phyloP scores from a whole-genome alignment of 305 asterid species.

The Solanum chacoense region DNA sequence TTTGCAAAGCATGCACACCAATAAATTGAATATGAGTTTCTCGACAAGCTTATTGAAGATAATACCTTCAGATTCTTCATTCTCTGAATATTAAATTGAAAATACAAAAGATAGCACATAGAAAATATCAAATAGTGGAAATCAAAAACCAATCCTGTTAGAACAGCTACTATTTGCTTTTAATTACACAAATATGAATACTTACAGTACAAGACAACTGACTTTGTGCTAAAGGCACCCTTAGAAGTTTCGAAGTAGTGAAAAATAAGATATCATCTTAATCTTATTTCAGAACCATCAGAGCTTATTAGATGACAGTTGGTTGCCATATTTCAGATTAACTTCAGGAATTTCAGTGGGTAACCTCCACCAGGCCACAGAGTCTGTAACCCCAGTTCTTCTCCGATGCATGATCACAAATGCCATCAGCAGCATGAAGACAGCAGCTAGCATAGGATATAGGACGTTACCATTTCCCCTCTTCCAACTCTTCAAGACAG shows the following conservation, averaged over 20 bases:
- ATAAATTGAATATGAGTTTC: background rate
- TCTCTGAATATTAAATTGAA: background rate
- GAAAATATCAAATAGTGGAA: background rate
- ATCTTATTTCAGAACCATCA: conserved; percentile 16
- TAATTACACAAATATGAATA: background rate
- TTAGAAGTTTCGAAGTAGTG: background rate
- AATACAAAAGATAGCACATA: background rate
- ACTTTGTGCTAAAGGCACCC: background rate
- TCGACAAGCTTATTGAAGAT: background rate
- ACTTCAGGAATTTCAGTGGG: conserved; percentile 58
- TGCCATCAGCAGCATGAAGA: conserved; percentile 42
- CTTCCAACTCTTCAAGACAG: conserved; percentile 48
- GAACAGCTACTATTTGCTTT: background rate
- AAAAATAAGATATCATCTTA: background rate
- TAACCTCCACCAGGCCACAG: conserved; percentile 51
- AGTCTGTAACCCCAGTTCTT: conserved; percentile 17
- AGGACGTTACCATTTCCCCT: conserved; percentile 24
- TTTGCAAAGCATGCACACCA: background rate
- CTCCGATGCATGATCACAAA: conserved; percentile 43
- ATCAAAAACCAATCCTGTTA: background rate
- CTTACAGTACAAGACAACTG: background rate
- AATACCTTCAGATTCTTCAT: background rate
- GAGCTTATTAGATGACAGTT: conserved; percentile 24
- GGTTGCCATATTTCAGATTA: conserved; percentile 28
- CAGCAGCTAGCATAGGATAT: conserved; percentile 40